Conservation (phyloP, 192 early-diverging fungal genomes). For the Umbelopsis ramanniana region DNA sequence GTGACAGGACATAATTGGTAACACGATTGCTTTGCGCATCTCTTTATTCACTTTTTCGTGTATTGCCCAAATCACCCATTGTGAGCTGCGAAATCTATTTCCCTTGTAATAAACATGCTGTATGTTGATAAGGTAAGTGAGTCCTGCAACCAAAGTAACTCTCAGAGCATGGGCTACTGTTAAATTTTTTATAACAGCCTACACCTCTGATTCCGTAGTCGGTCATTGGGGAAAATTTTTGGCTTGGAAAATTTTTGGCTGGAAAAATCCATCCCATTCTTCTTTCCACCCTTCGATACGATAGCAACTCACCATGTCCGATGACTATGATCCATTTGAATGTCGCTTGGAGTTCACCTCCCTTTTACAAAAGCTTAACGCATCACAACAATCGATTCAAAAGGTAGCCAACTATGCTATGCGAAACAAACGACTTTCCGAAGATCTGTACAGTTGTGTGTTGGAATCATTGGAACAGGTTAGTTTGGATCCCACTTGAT, state of each 20-base stretch:
- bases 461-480: constrained; percentile 60
- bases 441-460: constrained; percentile 63
- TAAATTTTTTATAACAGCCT: too few relatives aligned
- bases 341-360: constrained; percentile 53
- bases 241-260: background rate
- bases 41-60: too few relatives aligned
- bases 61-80: too few relatives aligned
- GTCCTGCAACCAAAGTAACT: too few relatives aligned
- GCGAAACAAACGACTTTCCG: constrained; percentile 49
- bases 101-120: too few relatives aligned
- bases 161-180: too few relatives aligned
- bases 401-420: constrained; percentile 59
- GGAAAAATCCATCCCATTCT: background rate
- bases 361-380: constrained; percentile 56
- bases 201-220: too few relatives aligned
- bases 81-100: too few relatives aligned
- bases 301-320: constrained; percentile 30
- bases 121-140: too few relatives aligned
- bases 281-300: background rate
- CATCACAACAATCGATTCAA: constrained; percentile 60
- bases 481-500: constrained; percentile 22
- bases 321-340: constrained; percentile 59
- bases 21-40: too few relatives aligned
- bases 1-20: too few relatives aligned
- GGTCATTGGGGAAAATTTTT: background rate